Evolutionary conservation across 2,329 filamentous ascomycete genomes (phyloP).

Genomic region (Emergomyces orientalis): DNA sequence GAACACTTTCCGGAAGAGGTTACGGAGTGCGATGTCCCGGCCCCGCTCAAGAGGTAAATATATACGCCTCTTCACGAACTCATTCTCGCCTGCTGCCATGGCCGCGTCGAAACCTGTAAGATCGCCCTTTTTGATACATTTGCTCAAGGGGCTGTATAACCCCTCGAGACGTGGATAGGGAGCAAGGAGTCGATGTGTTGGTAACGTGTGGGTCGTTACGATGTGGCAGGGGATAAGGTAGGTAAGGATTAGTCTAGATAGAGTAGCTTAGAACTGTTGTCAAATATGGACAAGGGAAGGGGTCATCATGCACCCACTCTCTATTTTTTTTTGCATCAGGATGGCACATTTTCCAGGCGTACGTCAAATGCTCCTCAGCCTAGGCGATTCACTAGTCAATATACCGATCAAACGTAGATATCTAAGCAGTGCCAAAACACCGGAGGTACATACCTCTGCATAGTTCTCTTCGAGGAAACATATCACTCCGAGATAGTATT

Average conservation of each 20-base stretch:
- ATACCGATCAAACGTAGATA: background rate
- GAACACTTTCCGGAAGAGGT: slow-evolving; percentile 86
- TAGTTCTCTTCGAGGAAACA: slow-evolving; percentile 94
- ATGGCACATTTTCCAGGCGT: slow-evolving; percentile 76
- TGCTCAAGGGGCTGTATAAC: slow-evolving; percentile 68
- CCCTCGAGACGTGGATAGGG: slow-evolving; percentile 66
- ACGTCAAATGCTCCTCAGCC: slow-evolving; percentile 70
- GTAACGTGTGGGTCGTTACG: slow-evolving; percentile 77
- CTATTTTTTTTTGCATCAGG: slow-evolving; percentile 63
- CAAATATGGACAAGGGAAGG: background rate
- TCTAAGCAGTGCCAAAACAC: background rate
- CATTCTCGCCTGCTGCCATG: slow-evolving; percentile 71
- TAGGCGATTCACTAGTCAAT: slow-evolving; percentile 25
- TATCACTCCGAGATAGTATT: slow-evolving; percentile 92
- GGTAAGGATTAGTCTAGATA: slow-evolving; percentile 68
- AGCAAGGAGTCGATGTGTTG: slow-evolving; percentile 59
- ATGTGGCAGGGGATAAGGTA: slow-evolving; percentile 93
- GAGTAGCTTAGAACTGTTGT: slow-evolving; percentile 18
- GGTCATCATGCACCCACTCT: slow-evolving; percentile 50
- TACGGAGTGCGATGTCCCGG: slow-evolving; percentile 83
- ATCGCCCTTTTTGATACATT: slow-evolving; percentile 73
- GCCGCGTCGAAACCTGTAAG: slow-evolving; percentile 76
- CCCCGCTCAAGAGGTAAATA: slow-evolving; percentile 90
- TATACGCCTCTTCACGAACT: slow-evolving; percentile 85
- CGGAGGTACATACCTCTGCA: slow-evolving; percentile 50